Base-by-base conservation (phyloP, 2,329 filamentous ascomycete genomes). In the Fusarium nematophilum region DNA sequence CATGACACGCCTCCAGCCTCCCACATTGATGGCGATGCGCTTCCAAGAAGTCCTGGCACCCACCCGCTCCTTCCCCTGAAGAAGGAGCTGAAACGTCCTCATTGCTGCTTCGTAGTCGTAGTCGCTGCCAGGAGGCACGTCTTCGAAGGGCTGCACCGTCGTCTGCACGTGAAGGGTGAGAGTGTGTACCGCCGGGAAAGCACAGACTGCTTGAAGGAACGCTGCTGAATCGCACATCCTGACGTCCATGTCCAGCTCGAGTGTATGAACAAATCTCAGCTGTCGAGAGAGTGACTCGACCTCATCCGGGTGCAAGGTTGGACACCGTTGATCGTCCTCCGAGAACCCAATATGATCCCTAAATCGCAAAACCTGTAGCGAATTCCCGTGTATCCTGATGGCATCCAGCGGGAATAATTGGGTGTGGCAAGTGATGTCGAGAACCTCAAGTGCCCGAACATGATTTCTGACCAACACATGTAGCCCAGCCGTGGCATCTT, bases 191-290 rank as follows among this genome's bases (percentile, higher is more conserved):
- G 63, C 64, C 4, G 71, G 73, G 47, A 83, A 82, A 3, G 53
- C 57, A 62, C 75, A 75, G 1, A 81, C 57, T 4, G 74, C 72
- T 5, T 61, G 56, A 6, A 83, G 69, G 57, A 82, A 81, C 8
- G 66, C 57, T 1, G 58, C 27, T 6, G 73, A 68, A n/a, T 76
- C 73, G 55, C 73, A 75, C 9, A 70, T 49, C 3, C 64, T 64
- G n/a, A 65, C 61, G 54, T 83, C 80, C 72, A 82, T 75, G 65
- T 83, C 81, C 9, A 83, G 59, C 65, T 83, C 81, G 5, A 83
- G 74, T 0, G 72, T 73, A 23, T 74, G 72, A 4, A 83, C 70
- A 4, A 59, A 40, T 4, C 54, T 56, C 6, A 82, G 57, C 3
- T 55, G 51, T 2, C 46, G 53, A 0, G 77, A 71, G 3, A 83